Evolutionary conservation across 768 basidiomycete species (phyloP).

Genomic region (Bullera alba): DNA sequence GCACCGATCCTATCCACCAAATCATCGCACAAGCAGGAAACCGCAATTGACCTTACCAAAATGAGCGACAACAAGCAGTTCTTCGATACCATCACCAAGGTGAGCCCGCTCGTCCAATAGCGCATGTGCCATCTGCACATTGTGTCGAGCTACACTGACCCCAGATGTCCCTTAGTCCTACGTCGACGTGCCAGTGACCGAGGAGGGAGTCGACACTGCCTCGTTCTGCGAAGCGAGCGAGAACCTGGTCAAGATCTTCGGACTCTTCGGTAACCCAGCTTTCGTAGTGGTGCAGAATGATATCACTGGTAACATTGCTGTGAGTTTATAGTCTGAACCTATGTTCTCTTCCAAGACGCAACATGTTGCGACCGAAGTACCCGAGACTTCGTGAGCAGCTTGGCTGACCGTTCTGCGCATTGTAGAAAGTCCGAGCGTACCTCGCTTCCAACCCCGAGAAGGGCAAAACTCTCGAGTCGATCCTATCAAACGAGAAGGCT

Average conservation of each 20-base stretch:
- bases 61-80: conserved; percentile 20
- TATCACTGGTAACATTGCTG: conserved; percentile 82
- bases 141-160: too few species aligned
- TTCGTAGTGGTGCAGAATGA: conserved; percentile 79
- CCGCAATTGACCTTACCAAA: background rate
- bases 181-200: conserved; percentile 76
- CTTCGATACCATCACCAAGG: conserved; percentile 44
- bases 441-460: conserved; percentile 60
- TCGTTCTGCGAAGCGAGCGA: conserved; percentile 80
- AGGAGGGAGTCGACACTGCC: conserved; percentile 79
- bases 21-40: too few species aligned
- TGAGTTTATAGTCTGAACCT: conserved; percentile 47
- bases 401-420: too few species aligned
- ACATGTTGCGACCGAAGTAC: background rate
- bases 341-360: background rate
- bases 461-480: conserved; percentile 72
- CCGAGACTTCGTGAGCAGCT: too few species aligned
- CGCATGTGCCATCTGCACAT: too few species aligned
- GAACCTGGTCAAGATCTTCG: conserved; percentile 83
- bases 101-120: conserved; percentile 11
- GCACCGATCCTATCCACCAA: too few species aligned
- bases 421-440: conserved; percentile 80
- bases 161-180: too few species aligned
- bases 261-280: conserved; percentile 80
- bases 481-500: conserved; percentile 71